Base-by-base conservation (phyloP, 257 asterid genomes). In the Scutellaria galericulata region DNA sequence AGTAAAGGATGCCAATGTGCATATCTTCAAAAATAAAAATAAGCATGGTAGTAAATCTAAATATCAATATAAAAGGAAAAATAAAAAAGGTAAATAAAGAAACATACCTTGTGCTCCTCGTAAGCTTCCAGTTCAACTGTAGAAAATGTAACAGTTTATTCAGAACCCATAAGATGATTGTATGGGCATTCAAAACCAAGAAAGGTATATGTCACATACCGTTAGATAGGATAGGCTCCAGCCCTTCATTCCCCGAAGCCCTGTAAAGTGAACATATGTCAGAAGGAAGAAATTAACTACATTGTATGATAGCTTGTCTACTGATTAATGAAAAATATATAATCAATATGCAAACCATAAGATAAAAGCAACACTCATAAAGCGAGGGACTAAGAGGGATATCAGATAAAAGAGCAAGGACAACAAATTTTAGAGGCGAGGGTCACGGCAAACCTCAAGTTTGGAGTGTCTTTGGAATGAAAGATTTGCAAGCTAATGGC, bases 71-170 rank as follows among this genome's bases (percentile, higher is more conserved):
- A 9, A 27, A 2, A 13, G 20, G 2, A 1, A 2, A 18, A 15
- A 45, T 0, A 40, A 5, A 56, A 65, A 57, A 56, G 51, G 51
- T 11, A 68, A 45, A 31, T 35, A 71, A 45, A 24, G 69, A 69
- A 52, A 53, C 78, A 9, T 73, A 89, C 99, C 97, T 94, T 91
- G 83, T 94, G 86, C 78, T 85, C 78, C 79, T 88, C 95, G 50
- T 82, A 94, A 56, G 63, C 80, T 72, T 85, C 91, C 45, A 89
- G 93, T 75, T 80, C 77, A 79, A 94, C 99, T 94, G 97, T 66
- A 80, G 56, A 78, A 71, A 81, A 18, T 64, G 72, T 10, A 58
- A 74, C 64, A 64, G 27, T 66, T 48, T 18, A 72, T 31, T 63
- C 71, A 77, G 67, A 46, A 54, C 59, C 45, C 27, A 61, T 20